Conservation (phyloP, 495 filamentous ascomycete species). For the Aspergillus sclerotiicarbonarius region DNA sequence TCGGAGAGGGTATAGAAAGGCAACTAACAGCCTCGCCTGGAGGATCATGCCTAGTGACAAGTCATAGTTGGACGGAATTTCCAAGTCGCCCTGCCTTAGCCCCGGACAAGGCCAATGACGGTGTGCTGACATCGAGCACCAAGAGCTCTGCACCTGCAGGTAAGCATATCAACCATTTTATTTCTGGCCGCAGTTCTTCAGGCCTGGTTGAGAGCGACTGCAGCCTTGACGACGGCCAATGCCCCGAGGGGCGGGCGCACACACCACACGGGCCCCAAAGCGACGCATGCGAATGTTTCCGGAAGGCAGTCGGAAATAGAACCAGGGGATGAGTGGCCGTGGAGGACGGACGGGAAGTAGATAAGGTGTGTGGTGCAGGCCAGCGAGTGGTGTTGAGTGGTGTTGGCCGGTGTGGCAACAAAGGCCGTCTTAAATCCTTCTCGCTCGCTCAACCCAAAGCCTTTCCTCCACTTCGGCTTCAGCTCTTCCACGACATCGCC, state of each 20-base stretch:
- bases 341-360: neutral
- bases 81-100: constrained; percentile 4
- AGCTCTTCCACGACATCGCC: constrained; percentile 1
- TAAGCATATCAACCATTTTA: neutral
- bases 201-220: neutral
- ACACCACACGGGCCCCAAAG: neutral
- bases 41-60: neutral
- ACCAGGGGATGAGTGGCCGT: neutral
- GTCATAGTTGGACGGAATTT: constrained; percentile 3
- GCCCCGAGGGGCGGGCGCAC: neutral
- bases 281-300: neutral
- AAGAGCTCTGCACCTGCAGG: neutral
- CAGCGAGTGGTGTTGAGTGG: neutral
- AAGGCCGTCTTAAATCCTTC: constrained; percentile 3
- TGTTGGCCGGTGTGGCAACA: neutral
- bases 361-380: neutral
- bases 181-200: neutral
- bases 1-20: neutral
- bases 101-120: neutral
- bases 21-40: neutral
- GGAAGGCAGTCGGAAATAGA: neutral
- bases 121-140: neutral
- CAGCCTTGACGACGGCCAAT: neutral
- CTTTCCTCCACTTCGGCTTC: constrained; percentile 3
- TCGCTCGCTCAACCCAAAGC: neutral